phyloP scores from a whole-genome alignment of 495 filamentous ascomycete species.

The Pyrenula aspistea region DNA sequence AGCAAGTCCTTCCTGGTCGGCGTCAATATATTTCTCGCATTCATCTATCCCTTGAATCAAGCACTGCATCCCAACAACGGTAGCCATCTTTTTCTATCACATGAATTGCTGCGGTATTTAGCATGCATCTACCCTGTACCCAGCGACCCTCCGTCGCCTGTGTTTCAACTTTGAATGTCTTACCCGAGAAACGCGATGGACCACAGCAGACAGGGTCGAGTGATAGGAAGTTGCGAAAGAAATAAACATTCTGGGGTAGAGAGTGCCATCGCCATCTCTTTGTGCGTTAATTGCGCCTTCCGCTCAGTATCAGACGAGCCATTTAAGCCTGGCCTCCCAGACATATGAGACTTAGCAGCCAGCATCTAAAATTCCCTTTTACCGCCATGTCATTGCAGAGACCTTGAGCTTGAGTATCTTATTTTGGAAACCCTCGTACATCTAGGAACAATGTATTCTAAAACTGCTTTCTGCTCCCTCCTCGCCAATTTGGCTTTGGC shows the following conservation, averaged over 20 bases:
- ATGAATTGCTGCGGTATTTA: background rate
- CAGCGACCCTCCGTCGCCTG: background rate
- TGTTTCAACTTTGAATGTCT: background rate
- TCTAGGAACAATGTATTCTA: background rate
- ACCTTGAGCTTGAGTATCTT: background rate
- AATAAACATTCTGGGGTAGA: background rate
- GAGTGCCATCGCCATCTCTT: background rate
- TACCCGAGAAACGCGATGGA: background rate
- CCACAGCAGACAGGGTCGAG: background rate
- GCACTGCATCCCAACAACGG: background rate
- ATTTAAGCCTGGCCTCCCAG: background rate
- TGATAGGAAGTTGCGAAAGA: background rate
- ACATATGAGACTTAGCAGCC: background rate
- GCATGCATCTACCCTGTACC: background rate
- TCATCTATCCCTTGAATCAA: background rate
- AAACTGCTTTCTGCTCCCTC: background rate
- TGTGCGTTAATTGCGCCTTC: background rate
- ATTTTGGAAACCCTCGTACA: background rate
- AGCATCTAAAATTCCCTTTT: background rate
- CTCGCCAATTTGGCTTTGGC: background rate
- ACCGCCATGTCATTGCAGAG: background rate
- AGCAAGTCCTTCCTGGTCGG: background rate
- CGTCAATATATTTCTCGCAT: background rate
- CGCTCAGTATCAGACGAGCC: background rate
- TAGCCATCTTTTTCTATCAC: background rate